Conservation (phyloP, 2,329 filamentous ascomycete genomes). For the Dothistroma pini region DNA sequence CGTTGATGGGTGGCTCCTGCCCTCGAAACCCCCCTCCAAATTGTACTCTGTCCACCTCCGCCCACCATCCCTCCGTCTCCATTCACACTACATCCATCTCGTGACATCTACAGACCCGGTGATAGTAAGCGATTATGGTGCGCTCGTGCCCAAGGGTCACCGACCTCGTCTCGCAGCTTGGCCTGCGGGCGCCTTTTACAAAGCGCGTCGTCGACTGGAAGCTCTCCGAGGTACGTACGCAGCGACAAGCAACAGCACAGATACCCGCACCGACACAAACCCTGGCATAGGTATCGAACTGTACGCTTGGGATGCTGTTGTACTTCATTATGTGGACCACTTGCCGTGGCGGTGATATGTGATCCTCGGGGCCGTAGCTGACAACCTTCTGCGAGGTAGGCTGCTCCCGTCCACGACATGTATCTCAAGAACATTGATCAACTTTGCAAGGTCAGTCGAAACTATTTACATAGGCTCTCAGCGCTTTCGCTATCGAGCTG, state of each 20-base stretch:
- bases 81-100: neutral
- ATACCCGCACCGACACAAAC: too few relatives aligned
- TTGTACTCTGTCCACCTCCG: neutral
- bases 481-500: neutral
- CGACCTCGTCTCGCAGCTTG: constrained; percentile 5
- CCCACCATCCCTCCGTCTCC: neutral
- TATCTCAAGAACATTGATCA: neutral
- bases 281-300: too few relatives aligned
- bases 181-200: constrained; percentile 5
- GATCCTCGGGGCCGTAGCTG: neutral
- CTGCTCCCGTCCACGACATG: constrained; percentile 3
- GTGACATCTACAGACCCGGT: neutral
- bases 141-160: neutral
- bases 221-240: neutral
- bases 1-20: neutral
- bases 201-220: constrained; percentile 3
- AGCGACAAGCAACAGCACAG: too few relatives aligned
- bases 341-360: too few relatives aligned
- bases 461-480: neutral
- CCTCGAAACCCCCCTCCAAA: neutral
- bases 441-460: neutral
- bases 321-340: neutral
- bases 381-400: neutral
- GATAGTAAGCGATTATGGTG: neutral
- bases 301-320: neutral